Evolutionary conservation across 805 yeast genomes (phyloP), one percentile per base, ranked within the genome.

Genomic region (Dipodascus albidus): DNA sequence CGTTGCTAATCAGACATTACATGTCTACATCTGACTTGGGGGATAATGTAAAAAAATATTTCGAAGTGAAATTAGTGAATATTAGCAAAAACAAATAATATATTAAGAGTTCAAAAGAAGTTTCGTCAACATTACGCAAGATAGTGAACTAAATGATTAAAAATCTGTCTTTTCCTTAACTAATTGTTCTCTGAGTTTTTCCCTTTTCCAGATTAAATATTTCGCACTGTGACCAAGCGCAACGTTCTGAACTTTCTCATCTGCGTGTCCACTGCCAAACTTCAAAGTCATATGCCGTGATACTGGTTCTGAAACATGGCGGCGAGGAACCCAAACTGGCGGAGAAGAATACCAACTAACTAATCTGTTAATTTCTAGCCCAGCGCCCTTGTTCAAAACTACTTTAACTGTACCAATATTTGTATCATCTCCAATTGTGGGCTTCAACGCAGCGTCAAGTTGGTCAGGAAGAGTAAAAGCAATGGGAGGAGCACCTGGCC

Each of bases 221-320:
- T 75, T 74, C 1, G 88, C 87, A 51, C 85, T 78, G 62, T 87
- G 95, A 3, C 95, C 88, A 2, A 53, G 58, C 2, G 63, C 62
- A 2, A 58, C 60, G n/a, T 61, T 62, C n/a, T 59, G 56, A 41
- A 62, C 66, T 8, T 65, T 54, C 50, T 60, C 66, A 21, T 58
- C 58, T 23, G 56, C 60, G 15, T 59, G 50, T 58, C 55, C 62
- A 24, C 54, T 56, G 22, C 54, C 56, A 22, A 59, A 65, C 15
- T 55, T 59, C 15, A 59, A 63, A 35, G 58, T 62, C 20, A 57
- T 59, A 21, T 57, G 57, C 47, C 59, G 62, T 23, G 55, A 57
- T 20, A 61, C 57, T 23, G 59, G 60, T 57, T 48, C 63, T 54
- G 47, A 54, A 56, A 24, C 60, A 24, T 50, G 53, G 42, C 63